These are phyloP conservation scores for Quercus alba DNA, from an alignment of 306 rosid genomes.

Conservation along the genomic window DNA sequence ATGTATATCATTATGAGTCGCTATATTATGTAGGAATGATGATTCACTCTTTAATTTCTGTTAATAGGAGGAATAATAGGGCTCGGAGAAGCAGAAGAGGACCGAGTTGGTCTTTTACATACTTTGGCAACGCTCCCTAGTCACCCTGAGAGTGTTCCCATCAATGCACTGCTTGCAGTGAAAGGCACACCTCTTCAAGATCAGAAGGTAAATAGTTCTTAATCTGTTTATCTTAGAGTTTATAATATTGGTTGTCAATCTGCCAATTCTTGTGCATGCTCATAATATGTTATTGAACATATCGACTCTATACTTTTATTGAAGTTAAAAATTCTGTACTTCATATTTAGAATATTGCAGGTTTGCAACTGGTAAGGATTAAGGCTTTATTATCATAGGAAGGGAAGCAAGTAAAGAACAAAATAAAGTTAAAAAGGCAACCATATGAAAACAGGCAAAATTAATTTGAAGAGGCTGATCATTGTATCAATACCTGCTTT, in stretches of 20 bases:
- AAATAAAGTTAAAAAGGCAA: background rate
- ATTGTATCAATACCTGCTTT: background rate
- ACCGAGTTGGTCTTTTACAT: slow-evolving; percentile 91
- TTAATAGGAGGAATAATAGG: slow-evolving; percentile 93
- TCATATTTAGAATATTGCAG: background rate
- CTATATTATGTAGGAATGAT: background rate
- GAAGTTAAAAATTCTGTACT: background rate
- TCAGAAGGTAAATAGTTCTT: slow-evolving; percentile 57
- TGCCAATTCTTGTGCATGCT: background rate
- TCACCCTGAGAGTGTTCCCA: slow-evolving; percentile 98
- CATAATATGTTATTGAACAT: too few relatives aligned
- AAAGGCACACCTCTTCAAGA: slow-evolving; percentile 95
- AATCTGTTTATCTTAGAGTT: background rate
- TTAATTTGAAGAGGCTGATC: background rate
- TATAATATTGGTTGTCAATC: background rate
- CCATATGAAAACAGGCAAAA: background rate
- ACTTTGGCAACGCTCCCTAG: slow-evolving; percentile 91
- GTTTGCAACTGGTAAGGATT: background rate
- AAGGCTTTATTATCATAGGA: background rate
- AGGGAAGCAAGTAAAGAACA: background rate
- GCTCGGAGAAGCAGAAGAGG: slow-evolving; percentile 95
- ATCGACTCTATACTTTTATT: background rate
- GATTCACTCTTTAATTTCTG: slow-evolving; percentile 20
- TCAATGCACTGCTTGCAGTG: slow-evolving; percentile 84
- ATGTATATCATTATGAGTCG: background rate